Evolutionary conservation across 257 asterid species (phyloP).

Genomic region (Ajuga chamaepitys): DNA sequence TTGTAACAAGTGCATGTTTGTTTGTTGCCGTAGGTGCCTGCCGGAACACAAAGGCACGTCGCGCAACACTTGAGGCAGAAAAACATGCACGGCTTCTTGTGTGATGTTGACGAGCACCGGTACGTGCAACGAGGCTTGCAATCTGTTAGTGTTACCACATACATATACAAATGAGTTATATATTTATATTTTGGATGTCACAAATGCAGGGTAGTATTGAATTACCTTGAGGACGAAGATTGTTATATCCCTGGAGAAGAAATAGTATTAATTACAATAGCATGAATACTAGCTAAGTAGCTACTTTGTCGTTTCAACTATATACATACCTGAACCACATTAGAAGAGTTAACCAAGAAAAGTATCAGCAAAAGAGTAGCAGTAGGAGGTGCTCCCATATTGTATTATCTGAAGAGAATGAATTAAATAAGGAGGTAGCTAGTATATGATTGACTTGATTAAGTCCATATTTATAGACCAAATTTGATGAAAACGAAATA

Average conservation of each 20-base stretch:
- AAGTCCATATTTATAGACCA: slow-evolving; percentile 16
- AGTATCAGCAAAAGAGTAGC: slow-evolving; percentile 11
- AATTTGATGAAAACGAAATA: neutral
- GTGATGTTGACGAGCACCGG: slow-evolving; percentile 25
- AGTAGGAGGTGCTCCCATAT: slow-evolving; percentile 18
- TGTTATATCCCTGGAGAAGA: slow-evolving; percentile 18
- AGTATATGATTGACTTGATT: neutral
- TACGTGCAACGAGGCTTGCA: slow-evolving; percentile 17
- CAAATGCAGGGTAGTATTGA: too few species aligned
- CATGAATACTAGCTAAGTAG: too few species aligned
- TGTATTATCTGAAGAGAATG: neutral
- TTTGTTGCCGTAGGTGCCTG: slow-evolving; percentile 21
- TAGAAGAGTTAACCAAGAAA: slow-evolving; percentile 20
- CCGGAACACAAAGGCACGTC: slow-evolving; percentile 23
- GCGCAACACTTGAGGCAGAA: slow-evolving; percentile 24
- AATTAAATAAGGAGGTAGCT: neutral
- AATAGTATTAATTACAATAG: neutral
- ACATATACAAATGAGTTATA: too few species aligned
- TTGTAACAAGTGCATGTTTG: slow-evolving; percentile 28
- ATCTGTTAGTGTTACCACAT: slow-evolving; percentile 1
- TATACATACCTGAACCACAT: slow-evolving; percentile 34
- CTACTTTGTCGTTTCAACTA: too few species aligned
- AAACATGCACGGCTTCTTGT: slow-evolving; percentile 30
- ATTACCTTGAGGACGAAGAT: slow-evolving; percentile 21
- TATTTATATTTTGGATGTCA: too few species aligned